These are phyloP conservation scores for Phytomonas sp. DNA, from an alignment of 208 protist species.

Conservation along the genomic window DNA sequence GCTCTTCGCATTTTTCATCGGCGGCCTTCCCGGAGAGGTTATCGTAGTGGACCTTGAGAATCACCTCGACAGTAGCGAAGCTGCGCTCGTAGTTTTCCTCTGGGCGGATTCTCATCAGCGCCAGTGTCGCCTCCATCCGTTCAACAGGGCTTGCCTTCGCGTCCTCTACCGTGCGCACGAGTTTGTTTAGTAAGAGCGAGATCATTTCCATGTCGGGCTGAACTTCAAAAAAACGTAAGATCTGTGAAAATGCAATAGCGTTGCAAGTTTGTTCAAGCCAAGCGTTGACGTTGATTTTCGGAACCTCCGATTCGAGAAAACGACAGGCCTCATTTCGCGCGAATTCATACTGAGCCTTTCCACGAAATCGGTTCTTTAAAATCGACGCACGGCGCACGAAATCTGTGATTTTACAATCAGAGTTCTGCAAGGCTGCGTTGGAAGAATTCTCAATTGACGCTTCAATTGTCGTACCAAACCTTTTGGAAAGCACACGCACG, in stretches of 20 bases:
- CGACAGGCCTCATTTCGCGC: conserved; percentile 58
- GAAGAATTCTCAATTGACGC: neutral
- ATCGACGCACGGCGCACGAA: conserved; percentile 39
- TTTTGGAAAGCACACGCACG: neutral
- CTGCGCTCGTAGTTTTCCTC: conserved; percentile 74
- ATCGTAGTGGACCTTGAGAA: conserved; percentile 23
- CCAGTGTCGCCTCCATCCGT: conserved; percentile 32
- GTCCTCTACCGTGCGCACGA: conserved; percentile 55
- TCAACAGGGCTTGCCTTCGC: conserved; percentile 2
- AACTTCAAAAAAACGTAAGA: conserved; percentile 72
- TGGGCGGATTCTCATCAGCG: conserved; percentile 25
- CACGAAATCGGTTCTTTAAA: conserved; percentile 58
- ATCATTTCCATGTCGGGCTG: conserved; percentile 50
- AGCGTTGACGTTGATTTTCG: conserved; percentile 31
- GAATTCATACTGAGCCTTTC: conserved; percentile 51
- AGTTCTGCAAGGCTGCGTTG: neutral
- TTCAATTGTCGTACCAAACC: neutral
- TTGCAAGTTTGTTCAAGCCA: conserved; percentile 75
- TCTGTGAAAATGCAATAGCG: conserved; percentile 60
- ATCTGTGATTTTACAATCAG: conserved; percentile 15
- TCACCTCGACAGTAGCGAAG: conserved; percentile 40
- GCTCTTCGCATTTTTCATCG: neutral
- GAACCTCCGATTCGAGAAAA: conserved; percentile 78
- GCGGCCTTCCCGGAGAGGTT: neutral
- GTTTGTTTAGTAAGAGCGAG: conserved; percentile 50